These are phyloP conservation scores for Lactifluus volemus DNA, from an alignment of 768 basidiomycete species.

Conservation along the genomic window DNA sequence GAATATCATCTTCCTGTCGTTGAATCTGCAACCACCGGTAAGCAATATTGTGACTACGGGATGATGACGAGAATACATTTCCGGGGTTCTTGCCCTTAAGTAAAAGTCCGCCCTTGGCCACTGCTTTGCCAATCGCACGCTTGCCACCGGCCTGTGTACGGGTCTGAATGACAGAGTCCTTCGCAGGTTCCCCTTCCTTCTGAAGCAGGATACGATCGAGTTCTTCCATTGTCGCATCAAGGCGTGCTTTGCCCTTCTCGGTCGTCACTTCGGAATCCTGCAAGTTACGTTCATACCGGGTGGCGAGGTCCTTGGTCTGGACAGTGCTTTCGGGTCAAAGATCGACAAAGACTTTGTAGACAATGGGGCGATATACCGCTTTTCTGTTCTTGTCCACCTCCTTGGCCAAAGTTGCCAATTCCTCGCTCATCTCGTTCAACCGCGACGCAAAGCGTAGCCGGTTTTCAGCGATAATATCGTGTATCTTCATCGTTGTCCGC, in stretches of 20 bases:
- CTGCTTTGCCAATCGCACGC: constrained; percentile 82
- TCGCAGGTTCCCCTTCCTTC: constrained; percentile 91
- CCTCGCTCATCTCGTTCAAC: constrained; percentile 96
- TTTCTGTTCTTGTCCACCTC: constrained; percentile 96
- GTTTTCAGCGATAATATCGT: constrained; percentile 87
- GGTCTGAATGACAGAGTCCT: constrained; percentile 65
- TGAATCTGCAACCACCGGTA: constrained; percentile 46
- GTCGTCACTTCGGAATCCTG: constrained; percentile 80
- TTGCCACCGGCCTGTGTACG: constrained; percentile 60
- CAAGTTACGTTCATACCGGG: constrained; percentile 78
- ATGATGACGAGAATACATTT: constrained; percentile 41
- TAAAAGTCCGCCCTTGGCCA: constrained; percentile 81
- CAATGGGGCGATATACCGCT: constrained; percentile 41
- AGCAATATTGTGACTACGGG: neutral
- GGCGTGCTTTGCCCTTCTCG: constrained; percentile 81
- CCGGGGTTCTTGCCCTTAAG: constrained; percentile 91
- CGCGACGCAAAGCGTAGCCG: constrained; percentile 77
- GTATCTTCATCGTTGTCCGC: constrained; percentile 79
- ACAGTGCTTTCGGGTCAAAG: neutral
- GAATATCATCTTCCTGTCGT: constrained; percentile 91
- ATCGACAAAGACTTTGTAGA: neutral
- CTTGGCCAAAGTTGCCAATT: constrained; percentile 71
- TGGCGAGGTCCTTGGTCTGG: constrained; percentile 86
- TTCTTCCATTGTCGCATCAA: constrained; percentile 89
- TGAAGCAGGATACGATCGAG: constrained; percentile 84